These are phyloP conservation scores for Aegilops umbellulata DNA, from an alignment of 176 grass and related monocot genomes.

Conservation along the genomic window DNA sequence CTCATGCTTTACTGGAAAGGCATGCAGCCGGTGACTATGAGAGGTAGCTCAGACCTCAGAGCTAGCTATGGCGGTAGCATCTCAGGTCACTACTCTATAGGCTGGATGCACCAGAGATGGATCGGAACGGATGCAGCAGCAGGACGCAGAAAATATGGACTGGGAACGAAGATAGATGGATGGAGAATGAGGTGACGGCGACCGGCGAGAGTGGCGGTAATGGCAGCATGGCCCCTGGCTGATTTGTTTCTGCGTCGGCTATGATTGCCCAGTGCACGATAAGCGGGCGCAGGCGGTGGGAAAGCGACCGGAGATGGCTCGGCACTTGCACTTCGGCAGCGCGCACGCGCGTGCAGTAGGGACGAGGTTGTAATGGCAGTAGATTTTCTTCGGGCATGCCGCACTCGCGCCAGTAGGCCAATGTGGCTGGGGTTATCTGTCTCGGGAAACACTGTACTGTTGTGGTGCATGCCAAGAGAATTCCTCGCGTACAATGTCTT, in stretches of 20 bases:
- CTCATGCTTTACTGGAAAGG: conserved; percentile 33
- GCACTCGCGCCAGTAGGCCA: conserved; percentile 17
- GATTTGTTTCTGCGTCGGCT: background rate
- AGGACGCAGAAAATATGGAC: background rate
- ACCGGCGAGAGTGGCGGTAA: background rate
- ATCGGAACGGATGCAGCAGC: background rate
- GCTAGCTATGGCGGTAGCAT: conserved; percentile 6
- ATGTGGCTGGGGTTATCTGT: background rate
- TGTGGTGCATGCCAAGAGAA: background rate
- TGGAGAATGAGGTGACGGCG: conserved; percentile 18
- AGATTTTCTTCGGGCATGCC: background rate
- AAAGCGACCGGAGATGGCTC: conserved; percentile 21
- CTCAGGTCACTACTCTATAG: background rate
- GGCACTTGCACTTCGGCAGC: background rate
- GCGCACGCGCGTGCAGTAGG: background rate
- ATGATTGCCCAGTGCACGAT: conserved; percentile 43
- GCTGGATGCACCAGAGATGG: background rate
- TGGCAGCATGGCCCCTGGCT: background rate
- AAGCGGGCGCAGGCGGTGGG: conserved; percentile 12
- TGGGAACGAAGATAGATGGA: background rate
- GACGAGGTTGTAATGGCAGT: background rate
- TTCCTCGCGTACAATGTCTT: background rate
- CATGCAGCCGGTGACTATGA: background rate
- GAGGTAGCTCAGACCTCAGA: background rate
- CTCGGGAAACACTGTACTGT: background rate